These are phyloP conservation scores for Debaryomycetaceae sp. DNA, from an alignment of 1,139 yeast genomes.

Conservation along the genomic window DNA sequence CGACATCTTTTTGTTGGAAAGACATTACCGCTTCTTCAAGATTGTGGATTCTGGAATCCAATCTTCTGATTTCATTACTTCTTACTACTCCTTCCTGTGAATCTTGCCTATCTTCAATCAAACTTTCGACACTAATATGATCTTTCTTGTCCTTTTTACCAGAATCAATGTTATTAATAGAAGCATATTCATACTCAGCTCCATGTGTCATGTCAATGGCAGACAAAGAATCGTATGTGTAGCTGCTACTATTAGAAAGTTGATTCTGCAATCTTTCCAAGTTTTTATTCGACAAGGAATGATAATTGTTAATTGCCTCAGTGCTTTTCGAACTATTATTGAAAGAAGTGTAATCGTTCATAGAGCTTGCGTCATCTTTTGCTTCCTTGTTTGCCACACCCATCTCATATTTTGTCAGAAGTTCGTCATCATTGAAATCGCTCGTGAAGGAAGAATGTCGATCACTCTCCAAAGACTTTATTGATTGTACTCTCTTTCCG, in stretches of 20 bases:
- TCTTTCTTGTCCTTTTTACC: too few relatives aligned
- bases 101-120: neutral
- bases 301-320: slow-evolving; percentile 2
- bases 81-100: neutral
- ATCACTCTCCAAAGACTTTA: slow-evolving; percentile 13
- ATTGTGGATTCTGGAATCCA: slow-evolving; percentile 15
- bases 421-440: slow-evolving; percentile 25
- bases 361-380: slow-evolving; percentile 3
- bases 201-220: neutral
- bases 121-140: neutral
- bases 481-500: slow-evolving; percentile 19
- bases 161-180: too few relatives aligned
- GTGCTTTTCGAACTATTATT: slow-evolving; percentile 1
- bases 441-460: slow-evolving; percentile 38
- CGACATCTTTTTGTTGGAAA: slow-evolving; percentile 8
- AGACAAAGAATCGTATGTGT: neutral
- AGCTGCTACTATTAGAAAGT: slow-evolving; percentile 3
- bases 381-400: slow-evolving; percentile 6
- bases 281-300: slow-evolving; percentile 8
- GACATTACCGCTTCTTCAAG: slow-evolving; percentile 16
- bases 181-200: neutral
- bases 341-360: slow-evolving; percentile 27
- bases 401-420: slow-evolving; percentile 14
- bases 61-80: neutral
- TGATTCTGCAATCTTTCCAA: slow-evolving; percentile 7